phyloP scores from a whole-genome alignment of 2,329 filamentous ascomycete genomes.

The Xylariaceae sp. region DNA sequence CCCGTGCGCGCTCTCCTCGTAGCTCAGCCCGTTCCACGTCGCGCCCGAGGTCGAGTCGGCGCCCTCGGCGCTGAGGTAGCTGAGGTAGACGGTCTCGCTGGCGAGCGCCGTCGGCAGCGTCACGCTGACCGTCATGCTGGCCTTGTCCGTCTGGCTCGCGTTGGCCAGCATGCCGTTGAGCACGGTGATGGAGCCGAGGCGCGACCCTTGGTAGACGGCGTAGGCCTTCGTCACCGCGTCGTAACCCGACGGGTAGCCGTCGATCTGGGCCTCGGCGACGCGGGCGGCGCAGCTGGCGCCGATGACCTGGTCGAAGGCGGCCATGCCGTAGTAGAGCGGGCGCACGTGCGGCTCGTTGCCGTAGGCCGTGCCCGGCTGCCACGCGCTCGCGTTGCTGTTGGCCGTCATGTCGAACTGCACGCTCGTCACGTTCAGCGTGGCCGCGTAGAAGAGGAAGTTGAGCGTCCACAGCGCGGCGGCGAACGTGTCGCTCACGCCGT shows the following conservation, averaged over 20 bases:
- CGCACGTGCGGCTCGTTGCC: conserved; percentile 34
- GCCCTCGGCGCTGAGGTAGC: conserved; percentile 38
- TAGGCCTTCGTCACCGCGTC: conserved; percentile 35
- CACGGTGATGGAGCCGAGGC: conserved; percentile 34
- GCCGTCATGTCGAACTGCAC: conserved; percentile 48
- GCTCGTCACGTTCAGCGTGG: conserved; percentile 36
- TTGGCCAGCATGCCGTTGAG: conserved; percentile 39
- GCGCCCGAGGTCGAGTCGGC: conserved; percentile 33
- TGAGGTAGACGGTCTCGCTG: conserved; percentile 35
- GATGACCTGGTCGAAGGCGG: conserved; percentile 41
- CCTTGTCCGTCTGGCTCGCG: conserved; percentile 30
- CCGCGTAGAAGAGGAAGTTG: conserved; percentile 43
- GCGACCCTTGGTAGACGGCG: conserved; percentile 34
- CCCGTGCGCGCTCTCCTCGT: conserved; percentile 33
- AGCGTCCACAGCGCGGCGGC: conserved; percentile 42
- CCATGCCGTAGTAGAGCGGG: conserved; percentile 42
- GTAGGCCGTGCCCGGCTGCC: conserved; percentile 36
- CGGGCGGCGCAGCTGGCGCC: conserved; percentile 35
- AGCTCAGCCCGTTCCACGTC: conserved; percentile 41
- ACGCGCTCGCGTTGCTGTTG: conserved; percentile 42
- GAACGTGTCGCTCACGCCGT: conserved; percentile 38
- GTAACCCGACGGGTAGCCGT: conserved; percentile 26
- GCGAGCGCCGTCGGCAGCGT: conserved; percentile 29
- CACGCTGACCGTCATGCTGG: conserved; percentile 31
- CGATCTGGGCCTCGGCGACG: conserved; percentile 27